Base-by-base conservation (phyloP, 192 early-diverging fungal species). In the Phycomyces blakesleeanus region DNA sequence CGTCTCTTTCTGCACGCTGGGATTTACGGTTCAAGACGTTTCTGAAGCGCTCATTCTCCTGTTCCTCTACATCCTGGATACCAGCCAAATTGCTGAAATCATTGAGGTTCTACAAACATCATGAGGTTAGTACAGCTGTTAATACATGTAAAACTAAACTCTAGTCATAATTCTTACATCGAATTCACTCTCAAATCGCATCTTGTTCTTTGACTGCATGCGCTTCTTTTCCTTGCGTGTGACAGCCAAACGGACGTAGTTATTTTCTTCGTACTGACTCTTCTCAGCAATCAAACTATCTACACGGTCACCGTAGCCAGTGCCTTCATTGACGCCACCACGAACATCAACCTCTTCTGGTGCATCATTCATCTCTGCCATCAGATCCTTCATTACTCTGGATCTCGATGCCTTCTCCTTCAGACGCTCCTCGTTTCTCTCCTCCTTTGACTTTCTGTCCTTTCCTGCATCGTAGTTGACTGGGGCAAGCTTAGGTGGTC, bases 151-250 rank as follows among this genome's bases (percentile, higher is more conserved):
- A 11, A 5, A 61, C 6, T 61, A 12, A 1, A 14, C 2, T 49
- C 51, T 6, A 47, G 41, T 67, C n/a, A n/a, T n/a, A n/a, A n/a
- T n/a, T n/a, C 64, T 34, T 78, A 87, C 88, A 63, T 87, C 81
- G 76, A 97, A 93, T 78, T 97, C 95, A 73, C 93, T 85, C 21
- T 91, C 84, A 51, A 94, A 85, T 12, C 81, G 76, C 51, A 76
- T 79, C 24, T 84, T 62, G 34, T 78, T 80, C 51, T 78, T 78
- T 18, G 76, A 71, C 53, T 83, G 78, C 57, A 90, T 38, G 49
- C 80, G 77, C 63, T 83, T 80, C 78, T 88, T 81, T 49, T 97
- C 92, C 71, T 91, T 88, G 56, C 85, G 83, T 44, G 81, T 85
- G 52, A 92, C 47, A 44, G 76, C 74, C 47, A 93, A 69, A 54